These are phyloP conservation scores for Purpureocillium lavendulum DNA, from an alignment of 2,329 filamentous ascomycete species.

Conservation along the genomic window DNA sequence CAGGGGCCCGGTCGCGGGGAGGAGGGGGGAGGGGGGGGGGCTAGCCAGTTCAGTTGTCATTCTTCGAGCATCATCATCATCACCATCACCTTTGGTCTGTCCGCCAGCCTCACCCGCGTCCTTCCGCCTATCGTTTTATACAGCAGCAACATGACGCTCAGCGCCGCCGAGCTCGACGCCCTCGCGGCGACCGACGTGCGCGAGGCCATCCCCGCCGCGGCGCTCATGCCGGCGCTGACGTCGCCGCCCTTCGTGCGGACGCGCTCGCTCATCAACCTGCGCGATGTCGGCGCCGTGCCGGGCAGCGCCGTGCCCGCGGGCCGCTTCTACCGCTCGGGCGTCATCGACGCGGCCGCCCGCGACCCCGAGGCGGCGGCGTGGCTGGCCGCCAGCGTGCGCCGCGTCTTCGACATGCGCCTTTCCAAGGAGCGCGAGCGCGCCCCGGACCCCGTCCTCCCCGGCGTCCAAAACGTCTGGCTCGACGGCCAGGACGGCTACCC, in stretches of 20 bases:
- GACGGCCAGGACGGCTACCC: constrained; percentile 21
- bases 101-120: no score
- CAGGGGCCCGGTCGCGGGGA: no score
- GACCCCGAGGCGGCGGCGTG: constrained; percentile 24
- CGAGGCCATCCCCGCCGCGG: constrained; percentile 25
- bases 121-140: no score
- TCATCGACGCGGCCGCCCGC: constrained; percentile 22
- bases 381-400: constrained; percentile 28
- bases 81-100: no score
- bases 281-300: constrained; percentile 39
- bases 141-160: constrained; percentile 14
- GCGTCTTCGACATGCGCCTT: constrained; percentile 44
- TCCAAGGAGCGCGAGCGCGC: constrained; percentile 28
- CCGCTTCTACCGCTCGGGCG: constrained; percentile 38
- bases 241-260: constrained; percentile 37
- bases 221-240: constrained; percentile 26
- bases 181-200: constrained; percentile 34
- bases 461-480: constrained; percentile 38
- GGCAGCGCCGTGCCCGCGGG: constrained; percentile 30
- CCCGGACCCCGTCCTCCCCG: constrained; percentile 35
- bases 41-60: no score
- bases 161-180: constrained; percentile 18
- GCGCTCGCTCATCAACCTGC: constrained; percentile 41
- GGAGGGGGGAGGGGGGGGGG: no score
- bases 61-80: no score